Percentiles rank a stretch among this genome's conserved stretches.
phyloP scores from a whole-genome alignment of 305 asterid genomes.

The Fraxinus angustifolia region DNA sequence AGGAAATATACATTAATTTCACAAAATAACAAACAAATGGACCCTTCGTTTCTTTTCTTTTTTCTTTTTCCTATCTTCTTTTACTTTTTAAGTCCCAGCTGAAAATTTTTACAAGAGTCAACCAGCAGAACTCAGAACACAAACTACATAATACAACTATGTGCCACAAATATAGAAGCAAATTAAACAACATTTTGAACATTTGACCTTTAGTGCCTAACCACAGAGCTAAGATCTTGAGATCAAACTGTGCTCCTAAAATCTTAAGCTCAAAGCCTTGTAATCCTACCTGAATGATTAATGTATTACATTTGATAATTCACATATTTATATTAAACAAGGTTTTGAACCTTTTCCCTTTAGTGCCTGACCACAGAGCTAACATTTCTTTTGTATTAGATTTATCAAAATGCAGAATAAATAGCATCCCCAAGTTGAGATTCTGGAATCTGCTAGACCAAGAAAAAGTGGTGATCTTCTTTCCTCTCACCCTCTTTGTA shows the following conservation, averaged over 20 bases:
- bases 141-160: background rate
- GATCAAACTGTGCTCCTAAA: background rate
- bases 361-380: background rate
- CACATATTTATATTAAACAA: background rate
- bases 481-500: background rate
- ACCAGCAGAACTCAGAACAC: background rate
- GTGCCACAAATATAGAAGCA: background rate
- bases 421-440: background rate
- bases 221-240: background rate
- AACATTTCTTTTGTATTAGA: background rate
- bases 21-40: background rate
- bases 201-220: background rate
- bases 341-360: background rate
- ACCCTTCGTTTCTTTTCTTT: background rate
- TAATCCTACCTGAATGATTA: background rate
- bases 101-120: background rate
- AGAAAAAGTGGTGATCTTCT: background rate
- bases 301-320: background rate
- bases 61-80: background rate
- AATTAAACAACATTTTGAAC: background rate
- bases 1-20: background rate
- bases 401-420: background rate
- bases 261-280: background rate
- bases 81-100: background rate
- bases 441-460: background rate